Base-by-base conservation (phyloP, 2,329 filamentous ascomycete species). In the Monilinia polystroma region DNA sequence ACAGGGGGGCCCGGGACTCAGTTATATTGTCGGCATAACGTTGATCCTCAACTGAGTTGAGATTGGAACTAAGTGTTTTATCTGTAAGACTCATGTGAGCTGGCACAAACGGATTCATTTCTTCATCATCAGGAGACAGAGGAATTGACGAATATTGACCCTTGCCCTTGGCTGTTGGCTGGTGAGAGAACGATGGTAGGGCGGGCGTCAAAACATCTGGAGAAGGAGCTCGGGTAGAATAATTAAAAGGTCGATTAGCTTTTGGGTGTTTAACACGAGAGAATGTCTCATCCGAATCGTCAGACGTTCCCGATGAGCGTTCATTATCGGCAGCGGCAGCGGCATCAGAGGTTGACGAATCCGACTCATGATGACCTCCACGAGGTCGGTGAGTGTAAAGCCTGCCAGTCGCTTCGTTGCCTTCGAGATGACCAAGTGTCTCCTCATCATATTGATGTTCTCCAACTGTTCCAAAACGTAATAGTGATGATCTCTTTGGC, bases 401-500 rank as follows among this genome's bases (percentile, higher is more conserved):
- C 73, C 66, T 71, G 66, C 29, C 66, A 70, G 67, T 41, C 12
- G 23, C 23, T 10, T 65, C 20, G 26, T 68, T 68, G 1, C 73
- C 74, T 64, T 75, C 72, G 7, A 75, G 58, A 14, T 73, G 72
- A 20, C 62, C 70, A 32, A 75, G 67, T 29, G 73, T 74, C 53
- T 73, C 68, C 57, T 73, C 70, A 54, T 75, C 68, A 45, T 68
- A 73, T 49, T 71, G 55, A 45, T 65, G 64, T 12, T 68, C 71
- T 23, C 72, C 73, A 68, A 73, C 67, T 54, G 72, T 75, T 47
- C 71, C 74, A 62, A 73, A 76, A 20, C 76, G 74, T 52, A 77
- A 68, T 26, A 76, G 73, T 8, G 77, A 78, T 20, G 75, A 74
- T 56, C 69, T 75, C 57, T 70, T 72, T 56, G 77, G 77, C 66